Evolutionary conservation across 1,139 yeast genomes (phyloP), one percentile per base, ranked within the genome.

Genomic region (Zygosaccharomyces sapae): DNA sequence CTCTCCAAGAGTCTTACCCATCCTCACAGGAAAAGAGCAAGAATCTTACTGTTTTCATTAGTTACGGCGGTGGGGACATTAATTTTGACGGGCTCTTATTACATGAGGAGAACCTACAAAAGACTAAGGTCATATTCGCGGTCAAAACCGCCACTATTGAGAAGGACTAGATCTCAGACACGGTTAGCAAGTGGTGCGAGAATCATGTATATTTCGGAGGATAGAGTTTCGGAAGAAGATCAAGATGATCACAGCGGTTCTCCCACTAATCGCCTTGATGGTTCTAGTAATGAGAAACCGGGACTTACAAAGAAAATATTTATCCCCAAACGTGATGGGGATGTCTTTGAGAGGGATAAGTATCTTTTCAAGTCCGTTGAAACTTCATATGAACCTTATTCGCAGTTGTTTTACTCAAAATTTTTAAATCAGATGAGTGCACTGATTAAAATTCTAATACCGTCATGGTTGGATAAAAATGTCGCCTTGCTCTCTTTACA

Each of bases 401-500:
- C 68, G 10, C 64, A 61, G 43, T 55, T 80, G 10, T 72, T 83
- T 54, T 80, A 83, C 62, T 82, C 88, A 33, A 77, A 77, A 58
- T 87, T 88, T 58, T 68, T 87, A 53, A 79, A 80, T 53, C 95
- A 89, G 69, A 71, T 88, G 54, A 70, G 74, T 31, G 87, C 90
- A 30, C 78, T 90, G 38, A 86, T 95, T 86, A 76, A 81, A 56
- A 86, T 90, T 40, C 72, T 90, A 56, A 82, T 89, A 7, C 97
- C 97, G 0, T 78, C 79, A 51, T 66, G 86, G 48, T 75, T 77
- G 47, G 80, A 85, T 55, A 82, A 80, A 61, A 87, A 87, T 59
- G 74, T 90, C 0, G 75, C 80, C 18, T 68, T 87, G 43, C 70
- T 90, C 42, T 64, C 79, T 2, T 73, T 88, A 5, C 96, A 90